Percentiles rank a stretch among this genome's conserved stretches.
phyloP scores from a whole-genome alignment of 208 protist species.

The Phytomonas serpens region DNA sequence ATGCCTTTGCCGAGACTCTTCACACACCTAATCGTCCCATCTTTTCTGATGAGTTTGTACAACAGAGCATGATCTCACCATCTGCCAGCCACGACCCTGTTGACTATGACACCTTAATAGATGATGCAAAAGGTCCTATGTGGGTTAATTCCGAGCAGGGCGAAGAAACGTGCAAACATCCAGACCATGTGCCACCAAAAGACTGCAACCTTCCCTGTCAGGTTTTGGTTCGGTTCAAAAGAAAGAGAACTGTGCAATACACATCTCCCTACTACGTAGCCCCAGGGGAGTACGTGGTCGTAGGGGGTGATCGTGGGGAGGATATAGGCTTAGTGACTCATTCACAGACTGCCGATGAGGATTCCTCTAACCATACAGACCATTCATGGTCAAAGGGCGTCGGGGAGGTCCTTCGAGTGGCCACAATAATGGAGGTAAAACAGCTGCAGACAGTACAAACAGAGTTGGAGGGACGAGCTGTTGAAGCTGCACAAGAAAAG shows the following conservation, averaged over 20 bases:
- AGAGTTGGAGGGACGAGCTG: constrained; percentile 75
- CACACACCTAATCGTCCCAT: not conserved
- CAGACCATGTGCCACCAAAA: constrained; percentile 23
- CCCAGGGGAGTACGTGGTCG: constrained; percentile 82
- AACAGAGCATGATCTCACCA: constrained; percentile 36
- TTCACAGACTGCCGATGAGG: constrained; percentile 27
- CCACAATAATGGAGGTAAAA: constrained; percentile 71
- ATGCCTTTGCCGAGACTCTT: not conserved
- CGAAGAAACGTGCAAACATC: not conserved
- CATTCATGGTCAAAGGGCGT: constrained; percentile 48
- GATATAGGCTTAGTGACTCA: constrained; percentile 86
- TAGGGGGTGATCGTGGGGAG: constrained; percentile 89
- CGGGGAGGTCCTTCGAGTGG: constrained; percentile 71
- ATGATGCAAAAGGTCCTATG: constrained; percentile 19
- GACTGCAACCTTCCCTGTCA: constrained; percentile 69
- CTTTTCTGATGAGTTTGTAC: not conserved
- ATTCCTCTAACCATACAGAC: not conserved
- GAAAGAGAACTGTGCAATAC: constrained; percentile 78
- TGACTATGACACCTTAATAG: constrained; percentile 47
- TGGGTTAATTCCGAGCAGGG: not conserved
- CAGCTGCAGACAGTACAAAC: constrained; percentile 84
- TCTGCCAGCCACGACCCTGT: constrained; percentile 30
- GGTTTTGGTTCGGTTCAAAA: constrained; percentile 88
- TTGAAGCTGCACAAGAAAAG: constrained; percentile 81
- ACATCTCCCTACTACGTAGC: constrained; percentile 65